phyloP scores from a whole-genome alignment of 257 asterid genomes.

The Forsythia suspensa region DNA sequence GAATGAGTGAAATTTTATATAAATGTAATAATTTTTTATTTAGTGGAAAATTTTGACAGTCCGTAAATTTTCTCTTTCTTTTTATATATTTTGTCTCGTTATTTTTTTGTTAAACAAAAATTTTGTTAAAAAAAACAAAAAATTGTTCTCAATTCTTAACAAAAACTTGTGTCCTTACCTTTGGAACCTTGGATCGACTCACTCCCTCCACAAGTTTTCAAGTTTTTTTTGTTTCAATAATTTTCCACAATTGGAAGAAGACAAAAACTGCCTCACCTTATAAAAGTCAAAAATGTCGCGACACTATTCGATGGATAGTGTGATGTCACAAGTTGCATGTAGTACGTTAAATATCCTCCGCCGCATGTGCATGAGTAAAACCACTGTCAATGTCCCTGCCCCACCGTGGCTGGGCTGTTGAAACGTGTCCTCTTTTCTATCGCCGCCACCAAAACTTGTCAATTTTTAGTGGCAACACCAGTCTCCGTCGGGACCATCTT shows the following conservation, averaged over 20 bases:
- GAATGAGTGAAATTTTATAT: no score
- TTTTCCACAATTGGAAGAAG: not conserved
- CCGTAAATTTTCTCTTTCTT: no score
- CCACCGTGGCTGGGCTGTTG: slow-evolving; percentile 11
- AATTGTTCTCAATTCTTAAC: no score
- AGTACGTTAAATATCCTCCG: slow-evolving; percentile 7
- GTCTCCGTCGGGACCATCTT: not conserved
- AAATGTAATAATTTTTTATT: no score
- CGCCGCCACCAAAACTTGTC: not conserved
- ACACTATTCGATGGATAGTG: slow-evolving; percentile 33
- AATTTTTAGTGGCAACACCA: not conserved
- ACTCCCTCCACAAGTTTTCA: no score
- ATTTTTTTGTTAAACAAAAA: no score
- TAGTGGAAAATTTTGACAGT: no score
- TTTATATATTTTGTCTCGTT: no score
- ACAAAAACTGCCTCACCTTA: not conserved
- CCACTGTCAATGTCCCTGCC: slow-evolving; percentile 7
- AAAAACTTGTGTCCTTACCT: no score
- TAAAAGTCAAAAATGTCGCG: slow-evolving; percentile 20
- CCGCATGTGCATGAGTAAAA: not conserved
- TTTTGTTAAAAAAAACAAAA: no score
- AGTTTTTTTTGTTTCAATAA: not conserved
- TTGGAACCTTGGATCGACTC: no score
- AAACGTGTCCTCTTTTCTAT: slow-evolving; percentile 16
- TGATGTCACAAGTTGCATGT: slow-evolving; percentile 29